phyloP scores from a whole-genome alignment of 2,329 filamentous ascomycete species.

The Xylaria multiplex region DNA sequence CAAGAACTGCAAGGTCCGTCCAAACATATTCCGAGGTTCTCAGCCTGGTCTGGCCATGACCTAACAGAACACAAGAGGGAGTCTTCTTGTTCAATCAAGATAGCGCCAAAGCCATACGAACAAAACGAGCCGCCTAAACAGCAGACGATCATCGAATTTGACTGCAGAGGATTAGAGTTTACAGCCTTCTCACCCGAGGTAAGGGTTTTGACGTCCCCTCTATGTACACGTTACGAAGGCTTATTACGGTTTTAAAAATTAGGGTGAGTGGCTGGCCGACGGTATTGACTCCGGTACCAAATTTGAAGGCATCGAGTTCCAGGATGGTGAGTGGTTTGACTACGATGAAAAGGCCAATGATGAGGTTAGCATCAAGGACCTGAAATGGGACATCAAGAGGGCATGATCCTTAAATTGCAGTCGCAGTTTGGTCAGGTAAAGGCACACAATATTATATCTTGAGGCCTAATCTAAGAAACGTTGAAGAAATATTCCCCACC shows the following conservation, averaged over 20 bases:
- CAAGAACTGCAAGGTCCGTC: constrained; percentile 90
- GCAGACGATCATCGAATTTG: constrained; percentile 86
- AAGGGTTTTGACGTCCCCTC: constrained; percentile 38
- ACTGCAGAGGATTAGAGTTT: constrained; percentile 94
- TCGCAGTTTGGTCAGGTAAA: neutral
- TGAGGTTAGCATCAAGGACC: constrained; percentile 90
- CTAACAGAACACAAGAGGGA: constrained; percentile 67
- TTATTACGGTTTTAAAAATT: constrained; percentile 15
- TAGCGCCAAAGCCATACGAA: constrained; percentile 76
- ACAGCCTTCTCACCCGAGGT: constrained; percentile 91
- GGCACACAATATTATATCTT: neutral
- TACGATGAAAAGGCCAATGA: constrained; percentile 94
- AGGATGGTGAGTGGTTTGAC: constrained; percentile 96
- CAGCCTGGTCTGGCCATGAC: neutral
- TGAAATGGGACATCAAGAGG: constrained; percentile 86
- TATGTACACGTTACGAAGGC: neutral
- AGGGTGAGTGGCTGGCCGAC: constrained; percentile 92
- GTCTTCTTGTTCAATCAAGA: constrained; percentile 85
- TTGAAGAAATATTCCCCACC: neutral
- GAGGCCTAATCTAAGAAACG: neutral
- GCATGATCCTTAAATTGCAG: constrained; percentile 58
- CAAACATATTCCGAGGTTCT: neutral
- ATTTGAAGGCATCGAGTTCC: constrained; percentile 82
- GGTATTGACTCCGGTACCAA: constrained; percentile 83
- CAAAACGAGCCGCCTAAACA: constrained; percentile 76